Evolutionary conservation across 192 early-diverging fungal genomes (phyloP), one percentile per base, ranked within the genome.

Genomic region (Backusella tuberculispora): DNA sequence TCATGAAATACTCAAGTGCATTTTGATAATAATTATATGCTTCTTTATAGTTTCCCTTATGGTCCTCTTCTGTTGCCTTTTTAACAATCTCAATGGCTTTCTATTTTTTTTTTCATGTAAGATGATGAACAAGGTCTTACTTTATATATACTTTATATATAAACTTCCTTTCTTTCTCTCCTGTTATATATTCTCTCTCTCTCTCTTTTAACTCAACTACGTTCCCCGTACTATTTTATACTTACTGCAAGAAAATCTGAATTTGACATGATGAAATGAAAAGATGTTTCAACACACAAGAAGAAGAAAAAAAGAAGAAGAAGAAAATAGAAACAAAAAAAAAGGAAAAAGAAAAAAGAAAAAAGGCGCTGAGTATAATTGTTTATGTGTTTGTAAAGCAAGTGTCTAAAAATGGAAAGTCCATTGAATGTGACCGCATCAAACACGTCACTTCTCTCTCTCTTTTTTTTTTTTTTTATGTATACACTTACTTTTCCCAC

Each of bases 21-120:
- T 93, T 93, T 69, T 88, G 86, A 83, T 99, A 99, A 71, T 89
- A 88, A 73, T 89, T 93, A 82, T 97, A 95, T 10, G 97, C 97
- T 65, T 94, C 92, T 64, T 95, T 93, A 75, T 93, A 97, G 85
- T 97, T 94, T 17, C 88, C 92, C 44, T 92, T 92, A 43, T 82
- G 89, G 85, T 98, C 97, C 75, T 96, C 95, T 60, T 97, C 94
- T 0, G 94, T 97, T 14, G 97, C 97, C 76, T 91, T 89, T 78
- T 94, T 96, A 41, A 95, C 94, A 43, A 97, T 93, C 53, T 96
- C 95, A 41, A 98, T 90, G 6, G 95, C 97, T 86, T 95, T 96
- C 89, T 92, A 65, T 66, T 38, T 37, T 48, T 17, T 17, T 10
- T 13, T 69, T 41, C 45, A 45, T n/a, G 34, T 8, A 60, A 43